These are phyloP conservation scores for Ganoderma resinaceum DNA, from an alignment of 1,284 basidiomycete species.

Conservation along the genomic window DNA sequence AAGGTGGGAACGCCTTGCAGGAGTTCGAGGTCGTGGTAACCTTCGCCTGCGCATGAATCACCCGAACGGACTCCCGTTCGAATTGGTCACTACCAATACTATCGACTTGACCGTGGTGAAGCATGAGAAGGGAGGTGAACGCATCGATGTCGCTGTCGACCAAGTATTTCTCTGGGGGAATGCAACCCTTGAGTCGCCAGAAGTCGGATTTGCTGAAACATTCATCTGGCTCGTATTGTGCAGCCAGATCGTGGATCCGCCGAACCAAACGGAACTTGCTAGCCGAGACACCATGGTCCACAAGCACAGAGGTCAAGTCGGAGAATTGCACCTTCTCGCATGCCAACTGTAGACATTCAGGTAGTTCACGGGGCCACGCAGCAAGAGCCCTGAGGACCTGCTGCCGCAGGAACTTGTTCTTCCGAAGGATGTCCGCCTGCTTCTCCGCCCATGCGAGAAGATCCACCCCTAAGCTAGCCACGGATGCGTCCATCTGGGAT, in stretches of 20 bases:
- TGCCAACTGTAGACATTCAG: constrained; percentile 49
- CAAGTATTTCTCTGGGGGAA: constrained; percentile 59
- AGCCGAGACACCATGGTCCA: constrained; percentile 60
- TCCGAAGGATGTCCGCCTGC: constrained; percentile 53
- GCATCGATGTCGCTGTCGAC: constrained; percentile 73
- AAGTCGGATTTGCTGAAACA: constrained; percentile 71
- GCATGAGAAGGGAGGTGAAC: constrained; percentile 76
- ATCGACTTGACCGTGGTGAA: constrained; percentile 62
- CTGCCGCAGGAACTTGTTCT: constrained; percentile 45
- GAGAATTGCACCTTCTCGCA: constrained; percentile 52
- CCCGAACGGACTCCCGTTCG: constrained; percentile 46
- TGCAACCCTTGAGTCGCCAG: constrained; percentile 83
- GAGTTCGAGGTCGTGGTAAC: not conserved
- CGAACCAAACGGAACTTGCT: constrained; percentile 82
- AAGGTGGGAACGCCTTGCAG: constrained; percentile 8
- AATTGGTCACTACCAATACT: constrained; percentile 63
- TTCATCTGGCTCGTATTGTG: constrained; percentile 31
- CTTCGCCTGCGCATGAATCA: constrained; percentile 42
- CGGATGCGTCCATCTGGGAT: constrained; percentile 36
- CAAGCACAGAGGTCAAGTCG: constrained; percentile 60
- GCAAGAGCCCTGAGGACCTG: constrained; percentile 65
- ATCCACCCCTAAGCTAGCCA: constrained; percentile 48
- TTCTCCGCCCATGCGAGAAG: constrained; percentile 71
- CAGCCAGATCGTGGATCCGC: constrained; percentile 57
- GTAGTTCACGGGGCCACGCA: constrained; percentile 74